Evolutionary conservation across 208 protist species (phyloP), one percentile per base, ranked within the genome.

Genomic region (Crithidia expoeki): DNA sequence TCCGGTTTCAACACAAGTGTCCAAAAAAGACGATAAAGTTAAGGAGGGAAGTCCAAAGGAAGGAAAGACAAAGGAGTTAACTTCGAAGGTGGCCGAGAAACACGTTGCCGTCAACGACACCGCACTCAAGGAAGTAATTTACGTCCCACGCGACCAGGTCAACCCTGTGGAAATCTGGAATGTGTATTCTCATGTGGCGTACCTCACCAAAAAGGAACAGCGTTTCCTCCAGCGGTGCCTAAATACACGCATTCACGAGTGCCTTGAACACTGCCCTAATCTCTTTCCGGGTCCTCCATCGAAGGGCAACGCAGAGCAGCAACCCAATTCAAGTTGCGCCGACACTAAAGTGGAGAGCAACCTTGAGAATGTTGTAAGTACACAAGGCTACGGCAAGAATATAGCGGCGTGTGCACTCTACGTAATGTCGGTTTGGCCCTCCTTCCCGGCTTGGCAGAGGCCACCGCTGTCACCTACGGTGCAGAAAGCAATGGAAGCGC

Each of bases 381-480:
- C 36, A 4, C 33, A 72, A 33, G 75, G 75, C 21, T 83, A 85
- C 59, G 74, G 72, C 19, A 68, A 56, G 19, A 72, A 72, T 28
- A 53, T 68, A 14, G 65, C 64, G 1, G 72, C 76, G 12, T 81
- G 66, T 27, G 74, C 55, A 10, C 52, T 76, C 17, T 81, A 79
- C 57, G 81, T 84, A 27, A 84, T 89, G 58, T 89, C 83, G 4
- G 52, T 89, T n/a, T 85, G 76, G 69, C 83, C 83, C 9, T 68
- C 51, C 7, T 79, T 84, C 23, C 63, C 79, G 4, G 58, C 64
- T 6, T 53, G 42, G n/a, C 40, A 62, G 30, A 72, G 79, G 4
- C 83, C 83, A 12, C 56, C 72, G 12, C 66, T 88, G 21, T 72
- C 68, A 36, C 34, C 76, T 7, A 61, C 70, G 17, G 76, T 83